Base-by-base conservation (phyloP, 306 rosid species). In the Myrica gale region DNA sequence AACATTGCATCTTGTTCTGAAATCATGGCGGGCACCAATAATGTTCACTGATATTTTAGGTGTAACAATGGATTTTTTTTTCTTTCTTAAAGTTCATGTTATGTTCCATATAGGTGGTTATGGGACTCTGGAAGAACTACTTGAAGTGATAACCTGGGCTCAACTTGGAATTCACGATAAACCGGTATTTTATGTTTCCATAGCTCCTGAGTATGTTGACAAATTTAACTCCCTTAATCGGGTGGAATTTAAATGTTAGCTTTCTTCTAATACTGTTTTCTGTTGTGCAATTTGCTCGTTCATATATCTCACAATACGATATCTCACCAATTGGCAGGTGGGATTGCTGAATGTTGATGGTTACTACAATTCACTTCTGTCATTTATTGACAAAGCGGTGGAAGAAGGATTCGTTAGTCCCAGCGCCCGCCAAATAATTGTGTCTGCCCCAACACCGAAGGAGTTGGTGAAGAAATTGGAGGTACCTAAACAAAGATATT, bases 61-160 rank as follows among this genome's bases (percentile, higher is more conserved):
- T 47, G 13, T 9, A 12, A 32, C 37, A 32, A 32, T 32, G 37
- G 37, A 32, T 32, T 32, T 32, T 32, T 32, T 32, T 32, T 32
- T 32, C 37, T 32, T 5, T 57, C 12, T 52, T 72, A 68, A 75
- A 51, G 78, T 82, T 80, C 23, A 68, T 42, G 46, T 51, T 16
- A 23, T 60, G 74, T 57, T 86, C 79, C 21, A 52, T 79, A 72
- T 87, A 95, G 99, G 99, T 48, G 99, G 99, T 44, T 92, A 95
- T 88, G 99, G 99, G 78, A 95, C 99, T 47, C 82, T 95, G 72
- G 99, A 95, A 84, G 97, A 95, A 85, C 90, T 95, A 52, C 99
- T 95, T 82, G 97, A 95, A 82, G 99, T 89, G 70, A 95, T 95
- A 83, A 92, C 99, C 8, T 95, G 99, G 99, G 99, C 99, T 71